Evolutionary conservation across 805 yeast genomes (phyloP).

Genomic region (Martiniozyma abietophila): DNA sequence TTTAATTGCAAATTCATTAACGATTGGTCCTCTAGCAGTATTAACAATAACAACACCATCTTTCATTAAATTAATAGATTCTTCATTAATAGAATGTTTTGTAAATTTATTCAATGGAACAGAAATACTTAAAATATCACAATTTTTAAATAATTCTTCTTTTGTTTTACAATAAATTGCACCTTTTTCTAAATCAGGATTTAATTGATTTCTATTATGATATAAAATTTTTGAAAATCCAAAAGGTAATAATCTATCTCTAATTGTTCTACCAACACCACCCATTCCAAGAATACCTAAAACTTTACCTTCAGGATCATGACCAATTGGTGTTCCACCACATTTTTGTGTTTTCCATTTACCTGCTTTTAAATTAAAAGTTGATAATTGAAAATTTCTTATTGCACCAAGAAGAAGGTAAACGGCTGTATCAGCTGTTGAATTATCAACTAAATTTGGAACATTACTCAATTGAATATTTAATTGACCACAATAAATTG

Average conservation of each 20-base stretch:
- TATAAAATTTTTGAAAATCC: constrained; percentile 66
- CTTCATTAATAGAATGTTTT: constrained; percentile 55
- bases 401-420: constrained; percentile 42
- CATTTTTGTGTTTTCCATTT: constrained; percentile 45
- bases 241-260: constrained; percentile 64
- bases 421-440: constrained; percentile 50
- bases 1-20: constrained; percentile 54
- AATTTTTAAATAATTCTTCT: constrained; percentile 53
- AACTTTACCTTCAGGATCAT: constrained; percentile 64
- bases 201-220: constrained; percentile 55
- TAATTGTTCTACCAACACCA: constrained; percentile 78
- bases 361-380: constrained; percentile 43
- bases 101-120: constrained; percentile 72
- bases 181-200: constrained; percentile 54
- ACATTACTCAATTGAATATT: constrained; percentile 44
- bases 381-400: constrained; percentile 55
- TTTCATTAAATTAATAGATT: constrained; percentile 59
- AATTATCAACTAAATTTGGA: constrained; percentile 41
- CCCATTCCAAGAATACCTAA: constrained; percentile 86
- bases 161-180: constrained; percentile 56
- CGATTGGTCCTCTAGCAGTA: constrained; percentile 84
- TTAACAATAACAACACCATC: constrained; percentile 70
- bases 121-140: constrained; percentile 68
- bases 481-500: constrained; percentile 29
- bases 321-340: constrained; percentile 55